Evolutionary conservation across 2,329 filamentous ascomycete genomes (phyloP).

Genomic region (Xylariaceae sp.): DNA sequence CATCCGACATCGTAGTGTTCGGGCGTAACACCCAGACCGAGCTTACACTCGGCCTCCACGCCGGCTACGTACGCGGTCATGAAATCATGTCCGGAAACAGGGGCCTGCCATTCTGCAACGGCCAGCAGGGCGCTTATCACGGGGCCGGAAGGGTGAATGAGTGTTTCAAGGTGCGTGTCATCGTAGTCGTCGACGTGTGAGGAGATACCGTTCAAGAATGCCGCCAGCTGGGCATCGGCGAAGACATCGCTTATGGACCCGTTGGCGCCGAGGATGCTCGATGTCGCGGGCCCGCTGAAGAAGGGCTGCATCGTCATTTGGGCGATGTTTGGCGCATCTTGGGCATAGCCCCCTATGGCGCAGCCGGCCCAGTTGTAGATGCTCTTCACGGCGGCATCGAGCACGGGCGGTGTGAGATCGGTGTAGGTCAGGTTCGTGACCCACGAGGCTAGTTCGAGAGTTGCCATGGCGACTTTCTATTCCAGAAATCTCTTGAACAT

Average conservation of each 20-base stretch:
- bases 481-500: not conserved
- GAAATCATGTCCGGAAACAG: slow-evolving; percentile 42
- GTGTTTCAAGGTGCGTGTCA: slow-evolving; percentile 50
- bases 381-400: slow-evolving; percentile 40
- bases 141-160: slow-evolving; percentile 50
- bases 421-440: slow-evolving; percentile 37
- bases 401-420: slow-evolving; percentile 38
- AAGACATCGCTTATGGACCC: slow-evolving; percentile 20
- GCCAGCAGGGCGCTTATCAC: slow-evolving; percentile 47
- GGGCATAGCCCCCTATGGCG: slow-evolving; percentile 45
- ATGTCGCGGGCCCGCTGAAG: slow-evolving; percentile 31
- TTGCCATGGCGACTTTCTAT: slow-evolving; percentile 37
- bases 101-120: slow-evolving; percentile 37
- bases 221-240: slow-evolving; percentile 44
- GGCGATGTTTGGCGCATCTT: slow-evolving; percentile 38
- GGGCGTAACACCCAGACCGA: slow-evolving; percentile 48
- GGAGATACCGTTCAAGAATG: slow-evolving; percentile 50
- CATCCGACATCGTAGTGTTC: slow-evolving; percentile 52
- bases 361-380: slow-evolving; percentile 53
- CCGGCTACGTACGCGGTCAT: slow-evolving; percentile 47
- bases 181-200: slow-evolving; percentile 54
- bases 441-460: slow-evolving; percentile 44
- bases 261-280: slow-evolving; percentile 32
- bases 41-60: slow-evolving; percentile 48
- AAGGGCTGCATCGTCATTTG: slow-evolving; percentile 26